Evolutionary conservation across 371 early-diverging fungal genomes (phyloP).

Genomic region (Dichotomocladium elegans): DNA sequence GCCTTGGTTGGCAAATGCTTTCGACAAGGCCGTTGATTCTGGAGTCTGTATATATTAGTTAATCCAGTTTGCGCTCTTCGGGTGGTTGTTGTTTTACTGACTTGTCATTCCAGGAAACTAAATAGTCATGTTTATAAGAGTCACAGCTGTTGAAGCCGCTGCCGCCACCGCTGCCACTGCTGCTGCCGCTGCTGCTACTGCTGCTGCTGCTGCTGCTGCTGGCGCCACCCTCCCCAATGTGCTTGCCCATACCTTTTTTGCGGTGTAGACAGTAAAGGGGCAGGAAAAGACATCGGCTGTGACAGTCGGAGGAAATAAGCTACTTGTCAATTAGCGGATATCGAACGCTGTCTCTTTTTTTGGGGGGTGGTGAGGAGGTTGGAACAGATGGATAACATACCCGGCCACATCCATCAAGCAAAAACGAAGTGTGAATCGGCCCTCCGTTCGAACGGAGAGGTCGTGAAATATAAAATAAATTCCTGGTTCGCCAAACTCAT

Average conservation of each 20-base stretch:
- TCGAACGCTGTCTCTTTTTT: too few relatives aligned
- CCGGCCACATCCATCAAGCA: constrained; percentile 26
- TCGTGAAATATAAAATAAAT: constrained; percentile 57
- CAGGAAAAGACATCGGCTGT: constrained; percentile 36
- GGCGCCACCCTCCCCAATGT: too few relatives aligned
- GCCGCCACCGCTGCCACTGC: too few relatives aligned
- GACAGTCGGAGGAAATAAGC: neutral
- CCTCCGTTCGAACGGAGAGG: constrained; percentile 43
- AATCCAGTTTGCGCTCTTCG: neutral
- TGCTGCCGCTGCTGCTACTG: too few relatives aligned
- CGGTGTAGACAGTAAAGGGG: constrained; percentile 48
- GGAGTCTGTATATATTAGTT: neutral
- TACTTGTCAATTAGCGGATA: neutral
- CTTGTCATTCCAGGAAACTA: constrained; percentile 64
- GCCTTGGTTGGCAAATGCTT: constrained; percentile 64
- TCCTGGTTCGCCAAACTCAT: constrained; percentile 33
- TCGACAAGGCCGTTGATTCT: constrained; percentile 64
- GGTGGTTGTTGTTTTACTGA: constrained; percentile 10
- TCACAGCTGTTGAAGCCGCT: neutral
- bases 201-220: too few relatives aligned
- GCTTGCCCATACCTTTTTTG: constrained; percentile 2
- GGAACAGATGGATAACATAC: constrained; percentile 10
- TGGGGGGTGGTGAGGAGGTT: too few relatives aligned
- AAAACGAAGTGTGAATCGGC: constrained; percentile 41
- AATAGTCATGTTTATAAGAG: neutral